Conservation (phyloP, 805 yeast species). For the Monosporozyma yasuniensis region DNA sequence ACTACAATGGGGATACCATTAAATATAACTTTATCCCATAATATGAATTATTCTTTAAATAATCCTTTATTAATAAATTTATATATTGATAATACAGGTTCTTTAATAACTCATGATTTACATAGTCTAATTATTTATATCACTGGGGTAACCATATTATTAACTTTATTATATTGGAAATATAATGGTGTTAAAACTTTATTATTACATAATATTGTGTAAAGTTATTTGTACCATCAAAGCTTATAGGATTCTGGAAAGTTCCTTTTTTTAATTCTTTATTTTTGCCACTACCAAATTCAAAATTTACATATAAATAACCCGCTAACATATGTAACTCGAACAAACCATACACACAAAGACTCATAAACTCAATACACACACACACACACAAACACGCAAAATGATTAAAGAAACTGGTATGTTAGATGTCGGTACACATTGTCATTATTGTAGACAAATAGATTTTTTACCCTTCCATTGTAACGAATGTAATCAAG, state of each 20-base stretch:
- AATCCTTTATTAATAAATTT: background rate
- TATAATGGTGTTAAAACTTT: background rate
- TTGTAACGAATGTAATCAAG: constrained; percentile 22
- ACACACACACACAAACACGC: background rate
- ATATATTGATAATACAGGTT: background rate
- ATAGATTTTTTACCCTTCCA: constrained; percentile 29
- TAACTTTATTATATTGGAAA: background rate
- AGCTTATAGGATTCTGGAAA: background rate
- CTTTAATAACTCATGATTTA: background rate
- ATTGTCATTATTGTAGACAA: constrained; percentile 26
- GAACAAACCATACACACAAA: no score
- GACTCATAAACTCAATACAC: background rate
- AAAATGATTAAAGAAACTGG: constrained; percentile 17
- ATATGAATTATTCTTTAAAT: background rate
- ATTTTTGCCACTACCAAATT: background rate
- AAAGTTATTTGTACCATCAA: background rate
- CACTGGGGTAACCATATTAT: background rate
- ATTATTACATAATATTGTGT: background rate
- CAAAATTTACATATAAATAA: background rate
- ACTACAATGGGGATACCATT: background rate
- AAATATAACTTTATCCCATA: background rate
- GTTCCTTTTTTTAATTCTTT: no score
- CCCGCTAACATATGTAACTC: no score
- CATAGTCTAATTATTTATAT: background rate
- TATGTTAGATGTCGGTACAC: constrained; percentile 31